These are phyloP conservation scores for Papiliotrema fonsecae DNA, from an alignment of 1,284 basidiomycete genomes.

Conservation along the genomic window DNA sequence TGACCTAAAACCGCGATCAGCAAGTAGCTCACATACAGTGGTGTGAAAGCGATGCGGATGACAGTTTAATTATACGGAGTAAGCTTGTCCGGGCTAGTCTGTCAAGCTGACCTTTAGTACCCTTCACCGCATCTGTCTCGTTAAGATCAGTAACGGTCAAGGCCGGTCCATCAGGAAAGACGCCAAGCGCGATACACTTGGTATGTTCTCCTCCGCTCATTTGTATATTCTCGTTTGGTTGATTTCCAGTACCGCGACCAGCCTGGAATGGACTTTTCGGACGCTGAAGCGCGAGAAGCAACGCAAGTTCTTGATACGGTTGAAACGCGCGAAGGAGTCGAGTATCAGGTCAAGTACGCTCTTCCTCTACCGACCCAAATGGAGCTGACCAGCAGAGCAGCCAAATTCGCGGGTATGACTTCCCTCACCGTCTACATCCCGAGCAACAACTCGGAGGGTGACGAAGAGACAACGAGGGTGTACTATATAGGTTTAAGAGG, in stretches of 20 bases:
- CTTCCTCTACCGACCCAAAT: background rate
- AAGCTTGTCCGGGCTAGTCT: conserved; percentile 5
- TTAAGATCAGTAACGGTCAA: conserved; percentile 45
- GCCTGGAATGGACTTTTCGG: conserved; percentile 45
- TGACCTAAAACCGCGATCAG: background rate
- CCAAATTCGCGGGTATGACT: conserved; percentile 43
- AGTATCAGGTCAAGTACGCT: conserved; percentile 47
- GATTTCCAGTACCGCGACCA: conserved; percentile 21
- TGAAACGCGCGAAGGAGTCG: conserved; percentile 33
- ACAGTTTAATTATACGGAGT: conserved; percentile 45
- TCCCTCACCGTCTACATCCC: conserved; percentile 44
- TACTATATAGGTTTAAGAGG: conserved; percentile 46
- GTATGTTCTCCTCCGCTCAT: conserved; percentile 17
- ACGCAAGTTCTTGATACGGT: conserved; percentile 40
- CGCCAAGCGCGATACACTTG: conserved; percentile 35
- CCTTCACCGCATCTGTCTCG: conserved; percentile 45
- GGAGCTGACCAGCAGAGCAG: conserved; percentile 30
- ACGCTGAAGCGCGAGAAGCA: conserved; percentile 30
- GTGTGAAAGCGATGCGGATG: conserved; percentile 46
- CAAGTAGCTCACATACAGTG: conserved; percentile 11
- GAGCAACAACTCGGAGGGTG: conserved; percentile 40
- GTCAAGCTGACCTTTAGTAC: conserved; percentile 26
- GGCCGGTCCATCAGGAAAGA: conserved; percentile 38
- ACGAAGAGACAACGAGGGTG: conserved; percentile 44
- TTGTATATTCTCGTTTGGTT: background rate